These are phyloP conservation scores for Eleusine indica DNA, from an alignment of 176 grass and related monocot species.

Conservation along the genomic window DNA sequence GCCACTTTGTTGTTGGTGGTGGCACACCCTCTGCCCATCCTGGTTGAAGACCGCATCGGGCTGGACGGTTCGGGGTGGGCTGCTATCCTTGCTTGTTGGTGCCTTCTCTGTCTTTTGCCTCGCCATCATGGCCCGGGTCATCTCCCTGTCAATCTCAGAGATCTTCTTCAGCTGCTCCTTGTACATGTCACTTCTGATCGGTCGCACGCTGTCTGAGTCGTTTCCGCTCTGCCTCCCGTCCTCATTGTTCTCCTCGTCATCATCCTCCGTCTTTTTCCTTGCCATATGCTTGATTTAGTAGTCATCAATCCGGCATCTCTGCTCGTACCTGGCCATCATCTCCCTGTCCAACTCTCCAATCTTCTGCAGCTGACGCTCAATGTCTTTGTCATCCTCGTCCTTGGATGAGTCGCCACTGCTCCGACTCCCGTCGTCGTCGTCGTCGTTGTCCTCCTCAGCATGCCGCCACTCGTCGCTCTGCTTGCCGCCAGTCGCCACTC, in stretches of 20 bases:
- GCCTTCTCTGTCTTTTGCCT: no score
- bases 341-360: slow-evolving; percentile 81
- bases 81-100: slow-evolving; percentile 48
- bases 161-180: no score
- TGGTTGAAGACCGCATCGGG: slow-evolving; percentile 44
- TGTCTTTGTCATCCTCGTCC: slow-evolving; percentile 89
- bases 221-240: no score
- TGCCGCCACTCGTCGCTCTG: slow-evolving; percentile 24
- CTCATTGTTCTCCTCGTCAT: no score
- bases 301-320: slow-evolving; percentile 31
- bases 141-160: slow-evolving; percentile 3
- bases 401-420: slow-evolving; percentile 76
- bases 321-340: slow-evolving; percentile 65
- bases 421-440: slow-evolving; percentile 32
- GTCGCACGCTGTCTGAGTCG: no score
- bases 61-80: background rate
- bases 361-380: slow-evolving; percentile 57
- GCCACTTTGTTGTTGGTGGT: no score
- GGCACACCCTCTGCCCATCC: slow-evolving; percentile 33
- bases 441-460: slow-evolving; percentile 47
- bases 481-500: no score
- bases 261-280: slow-evolving; percentile 37
- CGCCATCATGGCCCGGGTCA: no score
- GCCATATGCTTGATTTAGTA: slow-evolving; percentile 70
- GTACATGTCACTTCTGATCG: no score